Evolutionary conservation across 805 yeast genomes (phyloP).

Genomic region (Ogataea dorogensis): DNA sequence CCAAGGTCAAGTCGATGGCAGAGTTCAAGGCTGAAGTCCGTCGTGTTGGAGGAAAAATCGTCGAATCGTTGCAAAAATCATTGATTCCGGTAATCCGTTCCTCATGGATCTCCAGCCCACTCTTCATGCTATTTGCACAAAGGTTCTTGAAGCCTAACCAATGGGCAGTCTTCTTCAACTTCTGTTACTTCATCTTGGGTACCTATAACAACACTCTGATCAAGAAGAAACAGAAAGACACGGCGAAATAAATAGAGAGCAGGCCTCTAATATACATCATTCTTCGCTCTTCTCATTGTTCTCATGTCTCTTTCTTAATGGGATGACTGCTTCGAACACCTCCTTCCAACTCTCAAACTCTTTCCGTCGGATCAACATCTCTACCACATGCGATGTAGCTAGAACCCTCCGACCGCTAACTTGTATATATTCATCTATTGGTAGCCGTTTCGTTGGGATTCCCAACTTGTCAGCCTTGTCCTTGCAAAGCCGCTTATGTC

Average conservation of each 20-base stretch:
- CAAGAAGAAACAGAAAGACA: slow-evolving; percentile 32
- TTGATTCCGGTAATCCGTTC: slow-evolving; percentile 47
- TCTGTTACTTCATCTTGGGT: slow-evolving; percentile 58
- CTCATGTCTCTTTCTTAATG: slow-evolving; percentile 67
- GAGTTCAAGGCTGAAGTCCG: slow-evolving; percentile 18
- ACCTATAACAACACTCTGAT: slow-evolving; percentile 59
- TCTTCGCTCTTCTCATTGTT: slow-evolving; percentile 22
- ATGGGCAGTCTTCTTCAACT: slow-evolving; percentile 64
- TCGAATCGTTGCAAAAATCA: slow-evolving; percentile 39
- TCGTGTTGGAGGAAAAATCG: slow-evolving; percentile 20
- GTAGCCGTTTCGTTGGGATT: slow-evolving; percentile 71
- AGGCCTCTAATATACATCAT: slow-evolving; percentile 2
- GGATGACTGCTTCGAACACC: slow-evolving; percentile 86
- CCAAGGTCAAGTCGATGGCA: slow-evolving; percentile 4
- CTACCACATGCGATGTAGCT: slow-evolving; percentile 95
- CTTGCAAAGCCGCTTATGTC: slow-evolving; percentile 77
- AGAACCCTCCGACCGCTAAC: slow-evolving; percentile 84
- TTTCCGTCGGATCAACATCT: slow-evolving; percentile 75
- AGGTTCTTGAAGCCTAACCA: slow-evolving; percentile 52
- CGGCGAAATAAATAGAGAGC: slow-evolving; percentile 3
- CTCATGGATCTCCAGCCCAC: slow-evolving; percentile 53
- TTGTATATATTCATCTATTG: slow-evolving; percentile 81
- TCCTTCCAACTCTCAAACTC: slow-evolving; percentile 78
- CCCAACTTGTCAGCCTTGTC: slow-evolving; percentile 77
- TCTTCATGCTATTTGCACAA: slow-evolving; percentile 55